These are phyloP conservation scores for Kluyveromyces dobzhanskii DNA, from an alignment of 805 yeast genomes.

Conservation along the genomic window DNA sequence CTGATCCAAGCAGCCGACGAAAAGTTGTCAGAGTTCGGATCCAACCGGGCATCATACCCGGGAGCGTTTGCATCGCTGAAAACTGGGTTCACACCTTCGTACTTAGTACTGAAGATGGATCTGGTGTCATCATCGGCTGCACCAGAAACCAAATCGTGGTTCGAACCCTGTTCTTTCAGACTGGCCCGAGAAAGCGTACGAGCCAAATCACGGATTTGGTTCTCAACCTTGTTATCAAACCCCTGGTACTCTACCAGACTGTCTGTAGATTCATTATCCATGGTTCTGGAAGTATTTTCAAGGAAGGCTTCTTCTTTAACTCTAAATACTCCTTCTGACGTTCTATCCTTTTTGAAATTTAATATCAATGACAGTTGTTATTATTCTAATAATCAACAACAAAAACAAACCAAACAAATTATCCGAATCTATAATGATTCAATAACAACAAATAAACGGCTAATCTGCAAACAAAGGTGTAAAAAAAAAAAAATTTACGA, in stretches of 20 bases:
- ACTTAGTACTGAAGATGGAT: conserved; percentile 12
- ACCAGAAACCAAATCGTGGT: conserved; percentile 1
- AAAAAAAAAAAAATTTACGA: too few relatives aligned
- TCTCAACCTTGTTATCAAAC: conserved; percentile 28
- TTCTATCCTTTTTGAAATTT: too few relatives aligned
- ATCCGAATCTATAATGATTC: too few relatives aligned
- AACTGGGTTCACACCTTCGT: conserved; percentile 21
- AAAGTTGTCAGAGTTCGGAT: conserved; percentile 53
- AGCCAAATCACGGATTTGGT: conserved; percentile 34
- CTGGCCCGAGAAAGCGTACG: conserved; percentile 24
- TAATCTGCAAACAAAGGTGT: too few relatives aligned
- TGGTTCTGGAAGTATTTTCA: too few relatives aligned
- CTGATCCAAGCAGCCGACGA: conserved; percentile 60
- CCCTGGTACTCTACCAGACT: conserved; percentile 26
- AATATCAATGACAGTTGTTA: too few relatives aligned
- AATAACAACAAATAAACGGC: too few relatives aligned
- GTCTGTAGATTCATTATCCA: neutral
- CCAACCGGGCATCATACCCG: conserved; percentile 36
- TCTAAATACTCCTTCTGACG: too few relatives aligned
- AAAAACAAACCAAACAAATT: too few relatives aligned
- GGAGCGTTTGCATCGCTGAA: conserved; percentile 11
- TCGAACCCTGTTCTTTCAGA: neutral
- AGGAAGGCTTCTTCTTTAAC: too few relatives aligned
- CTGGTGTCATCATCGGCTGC: conserved; percentile 4
- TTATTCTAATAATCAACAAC: too few relatives aligned